Conservation (phyloP, 139 green algal species). For the Raphidocelis subcapitata region DNA sequence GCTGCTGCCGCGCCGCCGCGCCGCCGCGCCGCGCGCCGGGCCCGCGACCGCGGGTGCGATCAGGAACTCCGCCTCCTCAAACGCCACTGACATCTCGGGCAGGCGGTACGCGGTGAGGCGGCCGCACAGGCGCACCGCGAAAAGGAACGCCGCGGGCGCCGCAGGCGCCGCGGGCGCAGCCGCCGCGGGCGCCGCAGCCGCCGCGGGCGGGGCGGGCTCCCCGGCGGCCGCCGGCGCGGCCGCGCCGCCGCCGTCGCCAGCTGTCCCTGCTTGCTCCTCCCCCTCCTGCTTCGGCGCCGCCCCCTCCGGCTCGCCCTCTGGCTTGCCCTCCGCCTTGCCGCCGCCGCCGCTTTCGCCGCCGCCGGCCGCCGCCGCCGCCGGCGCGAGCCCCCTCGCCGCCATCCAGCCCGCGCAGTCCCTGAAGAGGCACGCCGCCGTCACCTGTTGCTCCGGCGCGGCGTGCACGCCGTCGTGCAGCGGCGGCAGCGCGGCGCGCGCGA, state of each 20-base stretch:
- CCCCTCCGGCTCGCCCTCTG: not conserved
- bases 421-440: slow-evolving; percentile 52
- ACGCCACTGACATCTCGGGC: slow-evolving; percentile 42
- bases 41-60: no score
- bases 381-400: slow-evolving; percentile 1
- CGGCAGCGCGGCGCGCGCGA: not conserved
- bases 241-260: not conserved
- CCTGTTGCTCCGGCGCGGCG: not conserved
- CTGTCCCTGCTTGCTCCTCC: not conserved
- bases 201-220: not conserved
- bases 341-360: not conserved
- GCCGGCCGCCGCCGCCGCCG: not conserved
- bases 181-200: not conserved
- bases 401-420: slow-evolving; percentile 57
- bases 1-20: no score
- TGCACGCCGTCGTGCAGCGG: not conserved
- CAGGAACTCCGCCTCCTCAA: no score
- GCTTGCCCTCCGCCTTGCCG: not conserved
- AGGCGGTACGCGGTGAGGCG: slow-evolving; percentile 55
- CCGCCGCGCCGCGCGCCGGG: no score
- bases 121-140: slow-evolving; percentile 30
- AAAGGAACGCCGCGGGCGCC: slow-evolving; percentile 8
- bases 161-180: not conserved
- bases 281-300: not conserved
- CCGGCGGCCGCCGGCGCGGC: not conserved